These are phyloP conservation scores for Selaginella moellendorffii DNA, from an alignment of 75 land plant genomes.

Conservation along the genomic window DNA sequence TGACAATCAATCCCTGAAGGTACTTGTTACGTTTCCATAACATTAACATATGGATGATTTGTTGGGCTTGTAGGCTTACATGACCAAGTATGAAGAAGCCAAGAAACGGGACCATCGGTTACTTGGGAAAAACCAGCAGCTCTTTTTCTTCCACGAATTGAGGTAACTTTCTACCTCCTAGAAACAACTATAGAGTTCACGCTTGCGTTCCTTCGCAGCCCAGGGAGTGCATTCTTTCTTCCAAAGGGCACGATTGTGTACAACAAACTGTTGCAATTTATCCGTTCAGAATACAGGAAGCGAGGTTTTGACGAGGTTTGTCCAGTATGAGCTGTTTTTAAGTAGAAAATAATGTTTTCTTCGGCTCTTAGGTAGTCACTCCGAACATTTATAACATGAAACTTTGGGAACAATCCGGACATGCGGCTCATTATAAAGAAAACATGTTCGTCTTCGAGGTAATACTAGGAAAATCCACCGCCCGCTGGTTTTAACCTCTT, in stretches of 20 bases:
- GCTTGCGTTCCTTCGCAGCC: conserved; percentile 52
- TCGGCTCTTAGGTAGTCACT: conserved; percentile 47
- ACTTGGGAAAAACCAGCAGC: conserved; percentile 73
- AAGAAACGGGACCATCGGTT: conserved; percentile 88
- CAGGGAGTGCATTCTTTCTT: conserved; percentile 95
- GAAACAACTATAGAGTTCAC: neutral
- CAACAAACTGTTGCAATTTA: conserved; percentile 82
- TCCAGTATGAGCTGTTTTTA: neutral
- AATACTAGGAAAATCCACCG: neutral
- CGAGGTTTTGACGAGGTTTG: conserved; percentile 83
- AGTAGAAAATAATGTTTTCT: neutral
- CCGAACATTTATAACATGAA: conserved; percentile 98
- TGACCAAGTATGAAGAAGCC: conserved; percentile 65
- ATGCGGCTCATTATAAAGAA: conserved; percentile 97
- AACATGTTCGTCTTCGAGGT: conserved; percentile 99
- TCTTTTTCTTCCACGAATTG: conserved; percentile 95
- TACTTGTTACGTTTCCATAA: conserved; percentile 16
- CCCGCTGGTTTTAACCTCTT: neutral
- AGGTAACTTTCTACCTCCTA: conserved; percentile 35
- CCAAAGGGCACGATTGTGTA: conserved; percentile 82
- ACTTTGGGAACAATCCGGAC: conserved; percentile 98
- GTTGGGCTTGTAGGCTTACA: conserved; percentile 48
- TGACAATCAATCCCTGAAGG: conserved; percentile 71
- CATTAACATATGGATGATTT: too few species aligned
- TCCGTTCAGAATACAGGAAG: conserved; percentile 53